Percentiles rank a stretch among this genome's conserved stretches.
phyloP scores from a whole-genome alignment of 768 basidiomycete species.

The Macrolepiota albuminosa region DNA sequence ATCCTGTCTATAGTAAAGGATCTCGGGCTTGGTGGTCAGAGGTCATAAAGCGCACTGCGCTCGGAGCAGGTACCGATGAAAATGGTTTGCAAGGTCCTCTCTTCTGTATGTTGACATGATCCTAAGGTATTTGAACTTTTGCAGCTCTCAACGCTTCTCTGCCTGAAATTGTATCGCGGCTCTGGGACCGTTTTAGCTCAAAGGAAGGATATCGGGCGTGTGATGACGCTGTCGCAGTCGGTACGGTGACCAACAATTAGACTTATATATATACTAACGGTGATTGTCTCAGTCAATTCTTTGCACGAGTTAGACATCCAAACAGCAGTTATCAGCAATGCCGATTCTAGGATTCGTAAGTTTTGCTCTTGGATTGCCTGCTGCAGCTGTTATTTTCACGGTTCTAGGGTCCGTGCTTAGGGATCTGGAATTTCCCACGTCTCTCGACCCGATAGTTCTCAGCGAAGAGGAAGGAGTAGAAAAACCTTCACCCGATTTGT shows the following conservation, averaged over 20 bases:
- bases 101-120: background rate
- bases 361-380: constrained; percentile 5
- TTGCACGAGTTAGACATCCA: constrained; percentile 41
- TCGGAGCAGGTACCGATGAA: constrained; percentile 67
- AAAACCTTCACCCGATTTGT: constrained; percentile 64
- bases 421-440: constrained; percentile 51
- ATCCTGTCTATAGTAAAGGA: constrained; percentile 55
- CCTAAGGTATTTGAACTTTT: background rate
- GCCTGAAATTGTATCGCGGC: constrained; percentile 47
- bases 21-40: constrained; percentile 70
- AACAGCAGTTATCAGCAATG: constrained; percentile 67
- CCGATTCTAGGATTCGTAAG: constrained; percentile 68
- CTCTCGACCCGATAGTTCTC: constrained; percentile 52
- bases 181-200: constrained; percentile 69
- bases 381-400: background rate
- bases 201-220: constrained; percentile 63
- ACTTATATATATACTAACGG: background rate
- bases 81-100: constrained; percentile 33
- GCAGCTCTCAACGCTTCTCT: constrained; percentile 53
- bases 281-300: constrained; percentile 33
- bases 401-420: constrained; percentile 43
- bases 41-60: constrained; percentile 68
- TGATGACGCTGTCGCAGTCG: constrained; percentile 42
- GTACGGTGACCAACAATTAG: constrained; percentile 27
- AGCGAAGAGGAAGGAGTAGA: constrained; percentile 68